These are phyloP conservation scores for Teratosphaeria destructans DNA, from an alignment of 2,329 filamentous ascomycete species.

Conservation along the genomic window DNA sequence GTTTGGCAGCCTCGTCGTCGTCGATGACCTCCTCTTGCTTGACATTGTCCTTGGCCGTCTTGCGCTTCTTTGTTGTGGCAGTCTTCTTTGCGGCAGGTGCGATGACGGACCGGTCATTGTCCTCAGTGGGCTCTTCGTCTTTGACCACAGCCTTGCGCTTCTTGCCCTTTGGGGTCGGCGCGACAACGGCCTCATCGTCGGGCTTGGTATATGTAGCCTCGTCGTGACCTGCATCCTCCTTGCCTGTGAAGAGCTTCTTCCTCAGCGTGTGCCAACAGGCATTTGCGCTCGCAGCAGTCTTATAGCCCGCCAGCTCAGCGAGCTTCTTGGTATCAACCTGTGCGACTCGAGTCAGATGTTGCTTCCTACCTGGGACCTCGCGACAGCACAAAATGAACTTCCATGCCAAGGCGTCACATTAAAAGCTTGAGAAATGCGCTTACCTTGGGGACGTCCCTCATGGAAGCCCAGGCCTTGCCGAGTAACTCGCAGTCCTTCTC, in stretches of 20 bases:
- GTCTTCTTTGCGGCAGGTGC: constrained; percentile 41
- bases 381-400: neutral
- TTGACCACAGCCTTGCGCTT: neutral
- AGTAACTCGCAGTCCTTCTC: neutral
- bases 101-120: neutral
- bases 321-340: constrained; percentile 10
- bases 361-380: neutral
- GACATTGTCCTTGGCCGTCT: constrained; percentile 14
- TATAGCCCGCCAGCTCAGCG: constrained; percentile 7
- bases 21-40: neutral
- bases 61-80: constrained; percentile 23
- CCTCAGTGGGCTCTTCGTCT: neutral
- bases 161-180: neutral
- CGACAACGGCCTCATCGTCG: neutral
- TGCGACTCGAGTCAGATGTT: neutral
- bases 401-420: neutral
- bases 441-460: neutral
- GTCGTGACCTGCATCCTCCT: neutral
- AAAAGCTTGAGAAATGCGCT: neutral
- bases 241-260: constrained; percentile 10
- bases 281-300: constrained; percentile 11
- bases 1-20: neutral
- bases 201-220: neutral
- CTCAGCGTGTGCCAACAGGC: constrained; percentile 4
- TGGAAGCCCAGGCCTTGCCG: neutral